These are phyloP conservation scores for Tubosaeta brunneosetosa DNA, from an alignment of 768 basidiomycete genomes.

Conservation along the genomic window DNA sequence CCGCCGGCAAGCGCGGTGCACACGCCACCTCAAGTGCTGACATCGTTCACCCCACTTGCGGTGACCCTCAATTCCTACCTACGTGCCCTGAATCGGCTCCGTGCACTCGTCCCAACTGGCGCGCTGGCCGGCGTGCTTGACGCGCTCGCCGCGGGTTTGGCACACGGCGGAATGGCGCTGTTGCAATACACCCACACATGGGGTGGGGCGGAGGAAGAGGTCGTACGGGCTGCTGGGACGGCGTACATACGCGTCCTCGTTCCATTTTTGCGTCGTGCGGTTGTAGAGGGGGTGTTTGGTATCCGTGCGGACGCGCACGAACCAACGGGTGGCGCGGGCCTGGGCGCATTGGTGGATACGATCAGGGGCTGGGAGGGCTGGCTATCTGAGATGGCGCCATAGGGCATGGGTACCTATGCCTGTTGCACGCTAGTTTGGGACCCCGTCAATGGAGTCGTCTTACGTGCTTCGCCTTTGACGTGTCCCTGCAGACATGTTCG, in stretches of 20 bases:
- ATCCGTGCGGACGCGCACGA: slow-evolving; percentile 12
- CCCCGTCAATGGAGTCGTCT: not conserved
- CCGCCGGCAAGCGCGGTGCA: slow-evolving; percentile 40
- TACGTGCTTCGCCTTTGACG: not conserved
- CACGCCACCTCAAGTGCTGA: slow-evolving; percentile 65
- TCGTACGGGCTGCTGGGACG: slow-evolving; percentile 47
- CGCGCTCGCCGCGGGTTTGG: slow-evolving; percentile 51
- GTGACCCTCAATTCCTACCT: slow-evolving; percentile 68
- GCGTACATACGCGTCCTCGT: slow-evolving; percentile 60
- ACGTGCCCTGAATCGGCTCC: slow-evolving; percentile 70
- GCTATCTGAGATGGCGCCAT: slow-evolving; percentile 15
- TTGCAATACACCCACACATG: slow-evolving; percentile 40
- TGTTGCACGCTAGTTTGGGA: not conserved
- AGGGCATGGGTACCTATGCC: not conserved
- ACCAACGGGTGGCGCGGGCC: not conserved
- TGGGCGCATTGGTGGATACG: slow-evolving; percentile 5
- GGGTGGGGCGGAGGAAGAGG: slow-evolving; percentile 26
- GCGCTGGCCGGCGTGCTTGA: slow-evolving; percentile 47
- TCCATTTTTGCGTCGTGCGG: slow-evolving; percentile 65
- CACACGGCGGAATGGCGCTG: slow-evolving; percentile 39
- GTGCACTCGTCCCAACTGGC: slow-evolving; percentile 69
- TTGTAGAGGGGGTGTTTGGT: slow-evolving; percentile 75
- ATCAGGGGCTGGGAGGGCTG: slow-evolving; percentile 29
- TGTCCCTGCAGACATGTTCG: not conserved
- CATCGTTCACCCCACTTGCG: slow-evolving; percentile 74